Base-by-base conservation (phyloP, 495 filamentous ascomycete species). In the Monascus purpureus region DNA sequence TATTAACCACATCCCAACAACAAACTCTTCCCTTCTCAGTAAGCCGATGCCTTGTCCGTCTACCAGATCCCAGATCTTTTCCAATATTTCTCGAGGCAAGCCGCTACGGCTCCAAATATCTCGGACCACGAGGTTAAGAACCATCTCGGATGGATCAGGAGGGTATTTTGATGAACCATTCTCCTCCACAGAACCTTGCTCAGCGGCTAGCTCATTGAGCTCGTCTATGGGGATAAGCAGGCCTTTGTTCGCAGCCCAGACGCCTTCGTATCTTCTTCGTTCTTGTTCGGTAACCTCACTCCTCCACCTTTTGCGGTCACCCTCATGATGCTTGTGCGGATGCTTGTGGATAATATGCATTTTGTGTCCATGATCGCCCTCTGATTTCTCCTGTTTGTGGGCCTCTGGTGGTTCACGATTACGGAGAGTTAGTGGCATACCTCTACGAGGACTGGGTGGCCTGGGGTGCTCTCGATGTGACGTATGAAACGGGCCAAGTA, bases 1-100 rank as follows among this genome's bases (percentile, higher is more conserved):
- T 33, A 97, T 74, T 28, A 97, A 62, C 90, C 90, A 97, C 68
- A 87, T 74, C 8, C 90, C 90, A 25, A 95, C 85, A 18, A 95
- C 80, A 54, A 95, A 95, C 65, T 95, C 85, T 24, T 83, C 74
- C 47, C 72, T 72, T 14, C 60, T 65, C 34, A 97, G 53, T 25
- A 57, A 47, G 2, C 82, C 82, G 14, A 63, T 59, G 8, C 63
- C 50, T 8, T 62, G 52, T 2, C 67, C 47, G 53, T 93, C 82
- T 12, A 96, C 88, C 7, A 96, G 65, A 31, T 81, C 71, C 80
- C 83, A 96, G 17, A 93, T 71, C 50, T 83, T 78, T 25, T 73
- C 82, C 25, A 96, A 60, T 42, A 75, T 68, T 38, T 77, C 59
- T 12, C 48, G 38, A 0, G 77, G 71, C 32, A 96, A 60, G 20